Evolutionary conservation across 306 rosid species (phyloP).

Genomic region (Luffa aegyptiaca): DNA sequence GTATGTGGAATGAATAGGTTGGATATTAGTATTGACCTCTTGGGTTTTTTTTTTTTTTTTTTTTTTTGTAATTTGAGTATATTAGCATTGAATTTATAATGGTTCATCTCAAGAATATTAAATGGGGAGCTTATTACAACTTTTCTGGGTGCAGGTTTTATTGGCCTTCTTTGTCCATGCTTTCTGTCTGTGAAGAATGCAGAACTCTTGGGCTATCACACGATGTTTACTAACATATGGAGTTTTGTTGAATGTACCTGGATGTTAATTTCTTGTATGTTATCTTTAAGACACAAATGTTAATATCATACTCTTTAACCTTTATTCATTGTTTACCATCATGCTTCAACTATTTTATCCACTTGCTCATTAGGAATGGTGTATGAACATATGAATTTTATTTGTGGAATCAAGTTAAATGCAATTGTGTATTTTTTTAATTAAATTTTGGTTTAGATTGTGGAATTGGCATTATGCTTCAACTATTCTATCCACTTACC

Average conservation of each 20-base stretch:
- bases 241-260: conserved; percentile 50
- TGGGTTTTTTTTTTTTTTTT: too few relatives aligned
- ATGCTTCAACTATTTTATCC: background rate
- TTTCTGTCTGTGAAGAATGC: conserved; percentile 83
- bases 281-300: too few relatives aligned
- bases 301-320: background rate
- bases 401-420: too few relatives aligned
- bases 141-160: conserved; percentile 44
- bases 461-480: too few relatives aligned
- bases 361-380: too few relatives aligned
- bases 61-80: background rate
- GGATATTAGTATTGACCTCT: background rate
- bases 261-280: conserved; percentile 68
- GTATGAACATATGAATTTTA: too few relatives aligned
- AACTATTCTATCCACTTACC: too few relatives aligned
- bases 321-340: background rate
- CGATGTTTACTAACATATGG: conserved; percentile 62
- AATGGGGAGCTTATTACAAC: background rate
- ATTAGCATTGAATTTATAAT: background rate
- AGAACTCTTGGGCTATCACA: conserved; percentile 76
- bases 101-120: background rate
- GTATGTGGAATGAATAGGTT: background rate
- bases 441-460: too few relatives aligned
- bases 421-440: too few relatives aligned
- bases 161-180: conserved; percentile 78